Evolutionary conservation across 331 rosid species (phyloP).

Genomic region (Stylosanthes scabra): DNA sequence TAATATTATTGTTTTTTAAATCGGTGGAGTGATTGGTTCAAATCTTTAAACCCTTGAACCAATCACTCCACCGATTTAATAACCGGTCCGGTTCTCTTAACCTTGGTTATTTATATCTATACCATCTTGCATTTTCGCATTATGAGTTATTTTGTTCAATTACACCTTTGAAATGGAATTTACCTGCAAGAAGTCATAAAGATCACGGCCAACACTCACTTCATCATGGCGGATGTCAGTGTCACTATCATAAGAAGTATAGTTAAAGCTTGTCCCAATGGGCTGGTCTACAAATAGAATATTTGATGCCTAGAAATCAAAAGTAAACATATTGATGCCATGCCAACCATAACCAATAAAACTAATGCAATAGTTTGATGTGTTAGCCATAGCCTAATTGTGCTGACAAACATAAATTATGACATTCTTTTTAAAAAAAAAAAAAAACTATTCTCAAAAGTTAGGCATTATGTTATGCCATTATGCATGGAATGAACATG

Average conservation of each 20-base stretch:
- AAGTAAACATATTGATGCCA: background rate
- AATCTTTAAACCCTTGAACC: too few relatives aligned
- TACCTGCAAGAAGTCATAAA: conserved; percentile 97
- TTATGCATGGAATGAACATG: conserved; percentile 13
- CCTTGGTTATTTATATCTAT: background rate
- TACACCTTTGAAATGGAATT: background rate
- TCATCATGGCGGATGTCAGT: conserved; percentile 87
- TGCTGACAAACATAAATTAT: background rate
- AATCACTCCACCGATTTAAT: too few relatives aligned
- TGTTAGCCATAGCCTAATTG: conserved; percentile 8
- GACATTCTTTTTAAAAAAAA: background rate
- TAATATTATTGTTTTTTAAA: too few relatives aligned
- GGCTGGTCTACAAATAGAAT: conserved; percentile 93
- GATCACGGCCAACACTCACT: conserved; percentile 81
- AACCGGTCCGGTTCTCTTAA: too few relatives aligned
- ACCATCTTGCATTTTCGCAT: too few relatives aligned
- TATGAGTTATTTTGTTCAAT: conserved; percentile 3
- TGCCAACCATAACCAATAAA: background rate
- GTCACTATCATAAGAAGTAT: conserved; percentile 64
- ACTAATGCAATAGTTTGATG: conserved; percentile 18
- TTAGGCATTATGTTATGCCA: background rate
- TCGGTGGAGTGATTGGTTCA: too few relatives aligned
- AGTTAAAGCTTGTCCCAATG: conserved; percentile 90
- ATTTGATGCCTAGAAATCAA: conserved; percentile 73
- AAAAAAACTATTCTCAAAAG: background rate